phyloP scores from a whole-genome alignment of 768 basidiomycete genomes.

The Leucosporidium yakuticum region DNA sequence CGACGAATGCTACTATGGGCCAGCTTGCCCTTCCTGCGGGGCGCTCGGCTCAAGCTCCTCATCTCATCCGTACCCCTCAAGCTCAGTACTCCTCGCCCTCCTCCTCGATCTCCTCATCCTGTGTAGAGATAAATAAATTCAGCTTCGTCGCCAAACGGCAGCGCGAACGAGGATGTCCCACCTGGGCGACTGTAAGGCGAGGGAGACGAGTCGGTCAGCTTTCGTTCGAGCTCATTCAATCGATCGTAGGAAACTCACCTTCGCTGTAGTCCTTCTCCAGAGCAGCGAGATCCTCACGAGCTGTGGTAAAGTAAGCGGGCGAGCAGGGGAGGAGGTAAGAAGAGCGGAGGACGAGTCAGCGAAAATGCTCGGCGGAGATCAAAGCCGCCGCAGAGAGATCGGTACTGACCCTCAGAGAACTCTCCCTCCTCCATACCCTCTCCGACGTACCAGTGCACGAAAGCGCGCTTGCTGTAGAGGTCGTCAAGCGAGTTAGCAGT shows the following conservation, averaged over 20 bases:
- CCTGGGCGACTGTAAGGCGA: too few species aligned
- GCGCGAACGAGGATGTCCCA: too few species aligned
- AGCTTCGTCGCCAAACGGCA: too few species aligned
- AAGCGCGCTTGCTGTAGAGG: conserved; percentile 59
- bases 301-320: too few species aligned
- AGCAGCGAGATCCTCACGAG: conserved; percentile 94
- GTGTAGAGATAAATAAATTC: too few species aligned
- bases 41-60: neutral
- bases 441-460: conserved; percentile 58
- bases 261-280: conserved; percentile 77
- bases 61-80: neutral
- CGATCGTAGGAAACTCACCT: too few species aligned
- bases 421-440: conserved; percentile 99
- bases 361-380: too few species aligned
- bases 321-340: too few species aligned
- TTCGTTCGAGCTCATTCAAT: too few species aligned
- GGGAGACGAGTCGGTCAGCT: too few species aligned
- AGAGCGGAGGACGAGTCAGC: too few species aligned
- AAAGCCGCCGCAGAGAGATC: too few species aligned
- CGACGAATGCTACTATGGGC: neutral
- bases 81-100: neutral
- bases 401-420: conserved; percentile 67
- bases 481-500: conserved; percentile 50
- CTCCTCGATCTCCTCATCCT: neutral
- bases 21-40: neutral